Evolutionary conservation across 176 grass and related monocot species (phyloP).

Genomic region (Carex pumila): DNA sequence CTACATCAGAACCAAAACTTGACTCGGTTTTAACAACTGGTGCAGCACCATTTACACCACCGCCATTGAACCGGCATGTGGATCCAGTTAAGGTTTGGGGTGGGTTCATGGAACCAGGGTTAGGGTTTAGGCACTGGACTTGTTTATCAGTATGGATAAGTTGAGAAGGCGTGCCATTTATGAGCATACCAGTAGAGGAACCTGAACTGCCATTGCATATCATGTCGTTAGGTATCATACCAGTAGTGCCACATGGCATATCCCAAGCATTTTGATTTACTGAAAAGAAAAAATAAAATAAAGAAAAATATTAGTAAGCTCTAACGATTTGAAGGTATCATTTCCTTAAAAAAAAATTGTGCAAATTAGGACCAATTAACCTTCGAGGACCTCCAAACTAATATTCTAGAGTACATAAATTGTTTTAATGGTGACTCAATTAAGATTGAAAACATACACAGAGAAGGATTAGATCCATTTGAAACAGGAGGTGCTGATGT

Average conservation of each 20-base stretch:
- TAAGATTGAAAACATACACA: constrained; percentile 41
- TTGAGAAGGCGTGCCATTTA: constrained; percentile 52
- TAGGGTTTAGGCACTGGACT: constrained; percentile 34
- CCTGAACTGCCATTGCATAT: constrained; percentile 49
- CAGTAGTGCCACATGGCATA: constrained; percentile 40
- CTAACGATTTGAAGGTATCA: neutral
- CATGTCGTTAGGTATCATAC: constrained; percentile 55
- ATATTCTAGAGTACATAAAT: neutral
- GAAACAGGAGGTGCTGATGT: constrained; percentile 40
- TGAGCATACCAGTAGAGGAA: constrained; percentile 32
- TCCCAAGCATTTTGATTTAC: constrained; percentile 64
- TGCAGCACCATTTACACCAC: constrained; percentile 31
- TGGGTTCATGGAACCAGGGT: constrained; percentile 30
- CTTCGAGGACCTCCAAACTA: neutral
- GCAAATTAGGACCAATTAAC: neutral
- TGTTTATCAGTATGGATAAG: constrained; percentile 60
- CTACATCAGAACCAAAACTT: constrained; percentile 52
- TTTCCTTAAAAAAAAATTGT: neutral
- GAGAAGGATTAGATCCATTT: constrained; percentile 60
- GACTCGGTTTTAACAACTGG: constrained; percentile 69
- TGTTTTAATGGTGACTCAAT: neutral
- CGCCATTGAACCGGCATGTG: constrained; percentile 44
- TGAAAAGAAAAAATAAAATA: constrained; percentile 31
- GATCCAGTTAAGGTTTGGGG: constrained; percentile 42
- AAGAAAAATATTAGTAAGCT: neutral